Percentiles rank a stretch among this genome's conserved stretches.
phyloP scores from a whole-genome alignment of 768 basidiomycete genomes.

The Serendipita sp. region DNA sequence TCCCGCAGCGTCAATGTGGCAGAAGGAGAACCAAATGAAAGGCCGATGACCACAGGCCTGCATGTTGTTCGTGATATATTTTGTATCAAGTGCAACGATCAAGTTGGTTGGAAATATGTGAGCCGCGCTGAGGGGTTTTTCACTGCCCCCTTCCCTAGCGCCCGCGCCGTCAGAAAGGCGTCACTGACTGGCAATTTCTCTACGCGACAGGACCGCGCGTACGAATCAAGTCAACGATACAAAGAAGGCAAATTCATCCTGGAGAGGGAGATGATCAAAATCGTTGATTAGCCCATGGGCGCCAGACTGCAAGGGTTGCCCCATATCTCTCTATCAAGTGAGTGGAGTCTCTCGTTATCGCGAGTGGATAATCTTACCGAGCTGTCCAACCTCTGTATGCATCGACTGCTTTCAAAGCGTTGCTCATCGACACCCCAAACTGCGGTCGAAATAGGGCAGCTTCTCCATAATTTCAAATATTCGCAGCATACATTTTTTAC shows the following conservation, averaged over 20 bases:
- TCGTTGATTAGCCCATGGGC: background rate
- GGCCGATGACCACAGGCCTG: constrained; percentile 92
- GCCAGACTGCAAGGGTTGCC: too few relatives aligned
- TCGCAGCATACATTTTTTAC: too few relatives aligned
- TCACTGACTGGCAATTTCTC: constrained; percentile 12
- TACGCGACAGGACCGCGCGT: constrained; percentile 71
- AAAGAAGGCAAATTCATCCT: constrained; percentile 98
- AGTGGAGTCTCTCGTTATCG: too few relatives aligned
- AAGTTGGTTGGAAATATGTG: constrained; percentile 98
- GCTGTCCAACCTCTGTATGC: background rate
- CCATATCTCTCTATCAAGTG: too few relatives aligned
- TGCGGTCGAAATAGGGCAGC: too few relatives aligned
- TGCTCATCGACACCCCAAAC: constrained; percentile 14
- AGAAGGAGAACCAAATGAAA: constrained; percentile 78
- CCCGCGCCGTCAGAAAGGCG: background rate
- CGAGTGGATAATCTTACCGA: too few relatives aligned
- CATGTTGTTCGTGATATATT: constrained; percentile 94
- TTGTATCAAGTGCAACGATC: constrained; percentile 76
- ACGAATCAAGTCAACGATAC: constrained; percentile 82
- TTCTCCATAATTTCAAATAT: too few relatives aligned
- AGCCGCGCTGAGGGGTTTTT: constrained; percentile 19
- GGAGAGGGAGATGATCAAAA: constrained; percentile 36
- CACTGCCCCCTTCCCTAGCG: background rate
- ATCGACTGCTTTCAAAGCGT: constrained; percentile 14
- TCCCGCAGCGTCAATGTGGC: constrained; percentile 68